Evolutionary conservation across 164 flowering plant genomes (phyloP), one percentile per base, ranked within the genome.

Genomic region (Umbellularia californica): DNA sequence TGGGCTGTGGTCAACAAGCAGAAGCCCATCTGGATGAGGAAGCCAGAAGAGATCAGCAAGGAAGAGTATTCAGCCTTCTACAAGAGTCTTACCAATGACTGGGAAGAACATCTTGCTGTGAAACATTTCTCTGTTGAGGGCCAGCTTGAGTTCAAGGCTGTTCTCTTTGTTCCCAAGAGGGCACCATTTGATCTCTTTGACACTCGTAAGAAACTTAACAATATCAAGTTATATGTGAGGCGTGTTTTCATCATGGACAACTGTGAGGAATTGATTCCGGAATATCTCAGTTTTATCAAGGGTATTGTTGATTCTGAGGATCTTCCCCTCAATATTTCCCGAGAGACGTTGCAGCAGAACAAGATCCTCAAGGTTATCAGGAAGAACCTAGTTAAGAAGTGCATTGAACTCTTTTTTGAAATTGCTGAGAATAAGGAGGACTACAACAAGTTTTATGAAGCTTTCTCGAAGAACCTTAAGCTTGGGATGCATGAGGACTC

Each of bases 1-100:
- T 82, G 84, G 84, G 25, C 78, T 7, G 24, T 82, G 70, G 63
- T 80, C 30, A 82, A 82, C 82, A 82, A 82, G 79, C 84, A 82
- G 70, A 82, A 82, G 64, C 84, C 82, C 24, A 82, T 82, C 67
- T 82, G 84, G 84, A 69, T 82, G 82, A 75, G 84, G 71, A 82
- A 82, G 82, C 81, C 84, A 2, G 82, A 82, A 70, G 84, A 82
- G 76, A 82, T 82, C n/a, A 78, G 81, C 7, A 82, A 82, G 78
- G 84, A 82, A 51, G 84, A 82, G 60, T 82, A 82, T 72, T 82
- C 84, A 5, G 67, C 84, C 1, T 82, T 82, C 58, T 82, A 82
- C 80, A 82, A 82, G 80, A 76, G 80, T 41, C 70, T 82, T 0
- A 82, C 84, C 77, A 80, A 76, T 28, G 78, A 76, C 50, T 76